Evolutionary conservation across 139 green algal species (phyloP).

Genomic region (Chlamydomonas asymmetrica): DNA sequence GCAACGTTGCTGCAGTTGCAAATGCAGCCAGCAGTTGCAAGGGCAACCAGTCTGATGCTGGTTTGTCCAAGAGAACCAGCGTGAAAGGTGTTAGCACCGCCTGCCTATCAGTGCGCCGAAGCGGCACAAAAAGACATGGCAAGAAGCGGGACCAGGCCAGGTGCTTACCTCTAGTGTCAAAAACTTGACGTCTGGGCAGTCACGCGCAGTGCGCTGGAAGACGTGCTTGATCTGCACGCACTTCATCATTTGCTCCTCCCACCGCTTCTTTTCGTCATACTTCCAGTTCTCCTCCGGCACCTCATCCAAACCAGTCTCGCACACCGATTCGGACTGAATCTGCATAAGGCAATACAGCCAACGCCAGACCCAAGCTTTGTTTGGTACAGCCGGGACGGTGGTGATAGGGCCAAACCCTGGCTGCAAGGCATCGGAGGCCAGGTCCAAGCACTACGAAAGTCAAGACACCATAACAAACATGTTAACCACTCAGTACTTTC

Average conservation of each 20-base stretch:
- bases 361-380: not conserved
- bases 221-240: conserved; percentile 76
- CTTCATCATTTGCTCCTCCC: conserved; percentile 42
- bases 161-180: conserved; percentile 54
- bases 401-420: not conserved
- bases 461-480: not conserved
- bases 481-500: not conserved
- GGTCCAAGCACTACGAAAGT: not conserved
- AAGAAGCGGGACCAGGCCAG: not conserved
- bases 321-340: conserved; percentile 61
- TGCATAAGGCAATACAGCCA: not conserved
- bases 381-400: not conserved
- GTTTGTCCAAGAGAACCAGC: too few relatives aligned
- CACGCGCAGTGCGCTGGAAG: conserved; percentile 68
- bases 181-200: conserved; percentile 79
- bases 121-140: not conserved
- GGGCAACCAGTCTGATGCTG: too few relatives aligned
- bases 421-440: not conserved
- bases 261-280: conserved; percentile 51
- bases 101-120: not conserved
- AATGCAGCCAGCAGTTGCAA: too few relatives aligned
- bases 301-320: conserved; percentile 72
- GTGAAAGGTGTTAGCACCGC: too few relatives aligned
- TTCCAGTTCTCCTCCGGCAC: conserved; percentile 85
- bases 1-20: too few relatives aligned